phyloP scores from a whole-genome alignment of 768 basidiomycete species.

The Russula foetens region DNA sequence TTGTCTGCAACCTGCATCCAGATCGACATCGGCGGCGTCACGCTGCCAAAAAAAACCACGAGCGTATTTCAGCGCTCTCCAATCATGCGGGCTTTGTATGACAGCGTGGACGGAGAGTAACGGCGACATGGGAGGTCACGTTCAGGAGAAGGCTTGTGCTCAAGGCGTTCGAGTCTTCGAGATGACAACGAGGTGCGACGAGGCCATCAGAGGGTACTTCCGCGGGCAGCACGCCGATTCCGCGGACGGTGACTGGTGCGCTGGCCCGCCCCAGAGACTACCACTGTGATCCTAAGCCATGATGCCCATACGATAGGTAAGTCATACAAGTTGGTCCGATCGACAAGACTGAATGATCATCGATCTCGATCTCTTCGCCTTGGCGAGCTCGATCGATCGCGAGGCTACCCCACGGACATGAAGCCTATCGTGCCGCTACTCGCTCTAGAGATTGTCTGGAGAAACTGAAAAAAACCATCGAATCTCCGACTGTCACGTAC shows the following conservation, averaged over 20 bases:
- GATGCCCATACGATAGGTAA: too few relatives aligned
- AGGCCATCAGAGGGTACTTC: conserved; percentile 94
- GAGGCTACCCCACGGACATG: too few relatives aligned
- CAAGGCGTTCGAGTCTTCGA: conserved; percentile 99
- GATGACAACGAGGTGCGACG: conserved; percentile 91
- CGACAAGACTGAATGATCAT: too few relatives aligned
- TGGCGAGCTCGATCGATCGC: too few relatives aligned
- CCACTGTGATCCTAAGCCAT: conserved; percentile 81
- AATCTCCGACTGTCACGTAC: too few relatives aligned
- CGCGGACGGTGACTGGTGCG: conserved; percentile 57
- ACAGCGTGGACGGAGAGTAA: conserved; percentile 66
- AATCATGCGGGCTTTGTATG: conserved; percentile 80
- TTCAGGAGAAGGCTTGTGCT: conserved; percentile 77
- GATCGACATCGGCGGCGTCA: conserved; percentile 98
- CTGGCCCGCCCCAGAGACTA: conserved; percentile 74
- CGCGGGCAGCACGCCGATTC: conserved; percentile 88
- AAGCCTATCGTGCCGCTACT: too few relatives aligned
- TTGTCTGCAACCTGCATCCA: conserved; percentile 98
- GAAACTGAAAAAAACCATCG: too few relatives aligned
- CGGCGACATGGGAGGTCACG: conserved; percentile 65
- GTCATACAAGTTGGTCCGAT: too few relatives aligned
- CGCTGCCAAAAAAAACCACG: conserved; percentile 98
- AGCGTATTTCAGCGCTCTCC: conserved; percentile 79
- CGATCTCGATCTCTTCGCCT: too few relatives aligned
- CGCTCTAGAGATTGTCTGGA: too few relatives aligned